A percentile compares a stretch with the other conserved stretches of the same genome.
Evolutionary conservation across 768 basidiomycete genomes (phyloP).

Genomic region (Lactarius quietus): DNA sequence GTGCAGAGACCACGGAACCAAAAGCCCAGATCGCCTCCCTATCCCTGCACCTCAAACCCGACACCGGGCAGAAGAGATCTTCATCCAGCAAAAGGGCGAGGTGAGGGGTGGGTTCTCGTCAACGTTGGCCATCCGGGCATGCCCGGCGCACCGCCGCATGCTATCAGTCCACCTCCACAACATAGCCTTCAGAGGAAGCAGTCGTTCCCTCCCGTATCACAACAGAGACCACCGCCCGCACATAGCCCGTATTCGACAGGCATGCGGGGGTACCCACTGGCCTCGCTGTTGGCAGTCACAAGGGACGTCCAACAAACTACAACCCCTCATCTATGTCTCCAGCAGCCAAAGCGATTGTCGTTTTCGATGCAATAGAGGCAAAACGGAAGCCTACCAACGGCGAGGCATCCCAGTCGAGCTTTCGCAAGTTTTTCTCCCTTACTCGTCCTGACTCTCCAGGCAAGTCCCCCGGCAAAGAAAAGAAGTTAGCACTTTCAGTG

Average conservation of each 20-base stretch:
- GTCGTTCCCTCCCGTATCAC: conserved; percentile 11
- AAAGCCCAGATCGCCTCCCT: not conserved
- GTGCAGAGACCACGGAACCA: conserved; percentile 9
- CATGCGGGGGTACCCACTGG: conserved; percentile 5
- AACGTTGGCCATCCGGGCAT: conserved; percentile 44
- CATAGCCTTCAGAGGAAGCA: conserved; percentile 11
- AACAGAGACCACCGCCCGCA: not conserved
- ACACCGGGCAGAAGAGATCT: not conserved
- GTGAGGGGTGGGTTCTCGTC: conserved; percentile 61
- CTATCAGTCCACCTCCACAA: not conserved
- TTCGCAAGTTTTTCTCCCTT: conserved; percentile 30
- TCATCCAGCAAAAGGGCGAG: conserved; percentile 34
- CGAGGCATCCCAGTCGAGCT: conserved; percentile 27
- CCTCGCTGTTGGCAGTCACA: conserved; percentile 21
- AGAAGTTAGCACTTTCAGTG: not conserved
- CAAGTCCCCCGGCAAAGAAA: conserved; percentile 11
- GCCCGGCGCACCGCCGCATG: conserved; percentile 27
- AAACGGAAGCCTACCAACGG: conserved; percentile 36
- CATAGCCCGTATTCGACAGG: conserved; percentile 14
- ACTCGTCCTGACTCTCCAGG: conserved; percentile 20
- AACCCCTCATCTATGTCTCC: conserved; percentile 47
- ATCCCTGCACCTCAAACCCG: not conserved
- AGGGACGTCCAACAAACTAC: conserved; percentile 40
- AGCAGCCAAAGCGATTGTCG: conserved; percentile 59
- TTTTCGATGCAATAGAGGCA: conserved; percentile 54